These are phyloP conservation scores for Chlorella sp. DNA, from an alignment of 139 green algal species.

Conservation along the genomic window DNA sequence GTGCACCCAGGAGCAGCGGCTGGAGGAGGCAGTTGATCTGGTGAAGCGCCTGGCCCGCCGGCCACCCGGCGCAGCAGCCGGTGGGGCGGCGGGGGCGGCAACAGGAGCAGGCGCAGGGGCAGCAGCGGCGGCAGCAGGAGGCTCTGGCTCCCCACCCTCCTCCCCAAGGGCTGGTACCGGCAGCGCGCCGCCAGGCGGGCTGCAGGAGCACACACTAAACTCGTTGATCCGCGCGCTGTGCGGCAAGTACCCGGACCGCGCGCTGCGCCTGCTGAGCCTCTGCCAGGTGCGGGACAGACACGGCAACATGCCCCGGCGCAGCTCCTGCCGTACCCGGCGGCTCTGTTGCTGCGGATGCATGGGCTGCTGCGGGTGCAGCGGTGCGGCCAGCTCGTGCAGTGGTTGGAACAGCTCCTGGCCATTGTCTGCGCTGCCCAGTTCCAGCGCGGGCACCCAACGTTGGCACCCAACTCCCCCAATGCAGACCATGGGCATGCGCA, in stretches of 20 bases:
- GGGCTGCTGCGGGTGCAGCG: too few relatives aligned
- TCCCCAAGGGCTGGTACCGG: too few relatives aligned
- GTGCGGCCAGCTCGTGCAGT: too few relatives aligned
- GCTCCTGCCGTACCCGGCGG: too few relatives aligned
- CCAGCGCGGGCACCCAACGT: too few relatives aligned
- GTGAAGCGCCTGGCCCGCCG: conserved; percentile 62
- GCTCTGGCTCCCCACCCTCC: too few relatives aligned
- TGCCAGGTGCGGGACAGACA: conserved; percentile 33
- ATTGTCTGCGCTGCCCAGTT: not conserved
- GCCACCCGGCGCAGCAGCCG: conserved; percentile 1
- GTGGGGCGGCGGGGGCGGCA: not conserved
- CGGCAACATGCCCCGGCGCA: not conserved
- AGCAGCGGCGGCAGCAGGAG: not conserved
- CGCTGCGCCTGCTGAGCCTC: conserved; percentile 63
- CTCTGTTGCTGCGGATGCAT: not conserved
- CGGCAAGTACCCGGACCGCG: conserved; percentile 39
- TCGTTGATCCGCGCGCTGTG: conserved; percentile 47
- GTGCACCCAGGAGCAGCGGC: conserved; percentile 46
- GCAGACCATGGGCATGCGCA: conserved; percentile 16
- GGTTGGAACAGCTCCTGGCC: too few relatives aligned
- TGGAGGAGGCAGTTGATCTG: conserved; percentile 69
- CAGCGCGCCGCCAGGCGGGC: not conserved
- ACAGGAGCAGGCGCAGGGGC: not conserved
- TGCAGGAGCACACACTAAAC: conserved; percentile 61
- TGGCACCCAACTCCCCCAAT: not conserved